A percentile compares a stretch with the other conserved stretches of the same genome.
Evolutionary conservation across 169 alveolate genomes (phyloP).

Genomic region (Eimeria praecox): DNA sequence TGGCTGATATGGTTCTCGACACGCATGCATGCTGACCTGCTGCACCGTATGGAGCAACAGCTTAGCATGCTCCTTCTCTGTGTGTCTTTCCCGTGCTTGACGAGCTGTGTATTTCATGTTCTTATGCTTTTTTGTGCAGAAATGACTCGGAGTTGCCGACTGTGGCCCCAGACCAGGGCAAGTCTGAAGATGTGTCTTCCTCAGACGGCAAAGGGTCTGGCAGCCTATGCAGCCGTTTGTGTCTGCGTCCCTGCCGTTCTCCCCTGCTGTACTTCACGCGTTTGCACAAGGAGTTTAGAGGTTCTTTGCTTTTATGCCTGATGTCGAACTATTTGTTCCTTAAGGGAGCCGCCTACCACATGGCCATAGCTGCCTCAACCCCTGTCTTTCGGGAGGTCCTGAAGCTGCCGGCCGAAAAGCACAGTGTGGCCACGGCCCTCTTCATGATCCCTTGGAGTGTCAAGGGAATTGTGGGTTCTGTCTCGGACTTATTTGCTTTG

Average conservation of each 20-base stretch:
- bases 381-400: slow-evolving; percentile 80
- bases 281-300: slow-evolving; percentile 63
- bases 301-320: slow-evolving; percentile 37
- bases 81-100: background rate
- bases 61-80: background rate
- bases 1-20: background rate
- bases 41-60: background rate
- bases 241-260: slow-evolving; percentile 14
- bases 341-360: slow-evolving; percentile 75
- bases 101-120: background rate
- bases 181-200: background rate
- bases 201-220: background rate
- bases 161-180: slow-evolving; percentile 22
- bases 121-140: background rate
- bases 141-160: slow-evolving; percentile 65
- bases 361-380: slow-evolving; percentile 71
- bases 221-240: slow-evolving; percentile 44
- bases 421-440: slow-evolving; percentile 78
- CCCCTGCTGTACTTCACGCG: slow-evolving; percentile 27
- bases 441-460: slow-evolving; percentile 81
- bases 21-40: background rate
- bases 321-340: slow-evolving; percentile 71
- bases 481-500: slow-evolving; percentile 78
- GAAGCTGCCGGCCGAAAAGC: slow-evolving; percentile 77
- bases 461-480: slow-evolving; percentile 78